A percentile compares a stretch with the other conserved stretches of the same genome.
Conservation (phyloP, 192 early-diverging fungal genomes). For the Backusella mclennaniae region DNA sequence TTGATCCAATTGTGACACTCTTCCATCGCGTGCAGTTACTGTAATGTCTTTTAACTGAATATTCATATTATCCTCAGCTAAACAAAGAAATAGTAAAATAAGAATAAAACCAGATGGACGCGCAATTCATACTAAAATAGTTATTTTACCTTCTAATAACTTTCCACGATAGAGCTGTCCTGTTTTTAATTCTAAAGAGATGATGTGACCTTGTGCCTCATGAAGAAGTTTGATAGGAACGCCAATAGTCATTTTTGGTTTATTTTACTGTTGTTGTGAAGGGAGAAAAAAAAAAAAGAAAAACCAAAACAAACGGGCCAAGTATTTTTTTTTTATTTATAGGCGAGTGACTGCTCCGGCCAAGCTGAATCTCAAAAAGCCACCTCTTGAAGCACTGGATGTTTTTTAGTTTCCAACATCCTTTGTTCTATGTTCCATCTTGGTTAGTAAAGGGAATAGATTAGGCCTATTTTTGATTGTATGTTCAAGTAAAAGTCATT, state of each 20-base stretch:
- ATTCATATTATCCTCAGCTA: constrained; percentile 99
- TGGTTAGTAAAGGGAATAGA: no score
- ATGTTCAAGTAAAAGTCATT: no score
- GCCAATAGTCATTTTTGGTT: constrained; percentile 75
- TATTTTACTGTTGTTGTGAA: constrained; percentile 11
- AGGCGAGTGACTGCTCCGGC: neutral
- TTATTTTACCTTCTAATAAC: constrained; percentile 72
- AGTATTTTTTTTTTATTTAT: constrained; percentile 1
- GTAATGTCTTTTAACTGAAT: constrained; percentile 94
- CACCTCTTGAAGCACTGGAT: neutral
- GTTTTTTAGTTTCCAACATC: neutral
- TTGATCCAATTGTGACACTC: constrained; percentile 89
- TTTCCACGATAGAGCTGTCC: constrained; percentile 93
- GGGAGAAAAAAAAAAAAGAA: neutral
- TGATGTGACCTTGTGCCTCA: constrained; percentile 95
- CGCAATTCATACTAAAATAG: constrained; percentile 1
- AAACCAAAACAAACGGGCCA: neutral
- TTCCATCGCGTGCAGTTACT: constrained; percentile 90
- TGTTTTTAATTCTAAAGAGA: constrained; percentile 94
- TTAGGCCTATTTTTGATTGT: no score
- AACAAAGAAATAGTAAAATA: constrained; percentile 17
- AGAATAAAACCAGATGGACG: neutral
- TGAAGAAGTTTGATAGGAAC: constrained; percentile 95
- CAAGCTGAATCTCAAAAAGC: neutral
- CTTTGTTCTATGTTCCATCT: no score